Conservation (phyloP, 2,329 filamentous ascomycete genomes). For the Penicillium sp. region DNA sequence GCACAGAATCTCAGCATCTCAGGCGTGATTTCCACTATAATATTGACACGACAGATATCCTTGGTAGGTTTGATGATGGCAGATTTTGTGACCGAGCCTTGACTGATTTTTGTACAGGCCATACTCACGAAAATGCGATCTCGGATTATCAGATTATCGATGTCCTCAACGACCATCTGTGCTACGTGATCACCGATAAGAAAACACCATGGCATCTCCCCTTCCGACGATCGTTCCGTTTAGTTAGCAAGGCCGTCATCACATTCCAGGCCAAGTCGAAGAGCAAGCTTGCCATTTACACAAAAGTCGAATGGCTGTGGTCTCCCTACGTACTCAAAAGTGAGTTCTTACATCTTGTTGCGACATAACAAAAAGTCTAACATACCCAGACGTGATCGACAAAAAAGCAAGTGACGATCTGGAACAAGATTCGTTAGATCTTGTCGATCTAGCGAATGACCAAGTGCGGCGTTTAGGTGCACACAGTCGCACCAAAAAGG, state of each 20-base stretch:
- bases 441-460: constrained; percentile 51
- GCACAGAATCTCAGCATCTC: constrained; percentile 68
- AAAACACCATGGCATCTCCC: constrained; percentile 80
- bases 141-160: constrained; percentile 86
- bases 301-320: constrained; percentile 81
- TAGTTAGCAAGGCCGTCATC: constrained; percentile 89
- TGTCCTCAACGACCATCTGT: constrained; percentile 71
- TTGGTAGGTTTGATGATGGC: constrained; percentile 51
- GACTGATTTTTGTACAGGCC: constrained; percentile 33
- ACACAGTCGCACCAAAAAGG: constrained; percentile 50
- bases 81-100: constrained; percentile 1
- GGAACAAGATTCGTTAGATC: constrained; percentile 49
- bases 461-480: constrained; percentile 49
- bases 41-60: constrained; percentile 64
- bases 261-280: constrained; percentile 89
- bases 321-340: constrained; percentile 53
- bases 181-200: constrained; percentile 65
- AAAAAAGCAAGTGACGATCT: constrained; percentile 70
- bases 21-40: constrained; percentile 78
- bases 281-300: constrained; percentile 86
- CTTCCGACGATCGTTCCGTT: constrained; percentile 71
- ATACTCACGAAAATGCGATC: constrained; percentile 60
- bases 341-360: constrained; percentile 24
- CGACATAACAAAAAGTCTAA: constrained; percentile 9
- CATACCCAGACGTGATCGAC: constrained; percentile 51